Evolutionary conservation across 768 basidiomycete species (phyloP).

Genomic region (Macrolepiota albuminosa): DNA sequence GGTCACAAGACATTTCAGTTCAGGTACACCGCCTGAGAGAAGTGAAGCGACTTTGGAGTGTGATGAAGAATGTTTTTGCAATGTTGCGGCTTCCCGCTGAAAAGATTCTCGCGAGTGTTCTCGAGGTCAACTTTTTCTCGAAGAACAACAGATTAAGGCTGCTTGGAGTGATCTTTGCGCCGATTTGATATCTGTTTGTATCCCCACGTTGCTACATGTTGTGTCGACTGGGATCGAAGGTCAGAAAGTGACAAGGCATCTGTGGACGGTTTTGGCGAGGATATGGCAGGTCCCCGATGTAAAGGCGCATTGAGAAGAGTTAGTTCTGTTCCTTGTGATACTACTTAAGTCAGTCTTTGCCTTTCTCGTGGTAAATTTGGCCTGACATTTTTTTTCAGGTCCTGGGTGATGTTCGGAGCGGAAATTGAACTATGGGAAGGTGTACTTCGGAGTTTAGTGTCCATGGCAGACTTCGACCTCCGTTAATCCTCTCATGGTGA

Average conservation of each 20-base stretch:
- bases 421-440: conserved; percentile 41
- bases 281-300: conserved; percentile 22
- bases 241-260: conserved; percentile 32
- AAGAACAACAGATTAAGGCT: too few relatives aligned
- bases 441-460: conserved; percentile 28
- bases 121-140: too few relatives aligned
- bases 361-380: background rate
- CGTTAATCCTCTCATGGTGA: conserved; percentile 17
- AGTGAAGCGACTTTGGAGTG: too few relatives aligned
- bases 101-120: too few relatives aligned
- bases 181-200: too few relatives aligned
- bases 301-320: conserved; percentile 32
- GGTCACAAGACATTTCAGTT: conserved; percentile 13
- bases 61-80: too few relatives aligned
- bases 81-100: too few relatives aligned
- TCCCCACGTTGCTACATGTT: conserved; percentile 12
- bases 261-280: conserved; percentile 45
- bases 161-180: too few relatives aligned
- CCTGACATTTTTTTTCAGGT: conserved; percentile 25
- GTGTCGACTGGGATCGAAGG: conserved; percentile 26
- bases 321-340: conserved; percentile 39
- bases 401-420: conserved; percentile 37
- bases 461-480: conserved; percentile 17
- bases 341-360: conserved; percentile 39
- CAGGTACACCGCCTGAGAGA: conserved; percentile 33